Percentiles rank a stretch among this genome's conserved stretches.
Evolutionary conservation across 108 stramenopile genomes (phyloP).

Genomic region (Heterococcus sp.): DNA sequence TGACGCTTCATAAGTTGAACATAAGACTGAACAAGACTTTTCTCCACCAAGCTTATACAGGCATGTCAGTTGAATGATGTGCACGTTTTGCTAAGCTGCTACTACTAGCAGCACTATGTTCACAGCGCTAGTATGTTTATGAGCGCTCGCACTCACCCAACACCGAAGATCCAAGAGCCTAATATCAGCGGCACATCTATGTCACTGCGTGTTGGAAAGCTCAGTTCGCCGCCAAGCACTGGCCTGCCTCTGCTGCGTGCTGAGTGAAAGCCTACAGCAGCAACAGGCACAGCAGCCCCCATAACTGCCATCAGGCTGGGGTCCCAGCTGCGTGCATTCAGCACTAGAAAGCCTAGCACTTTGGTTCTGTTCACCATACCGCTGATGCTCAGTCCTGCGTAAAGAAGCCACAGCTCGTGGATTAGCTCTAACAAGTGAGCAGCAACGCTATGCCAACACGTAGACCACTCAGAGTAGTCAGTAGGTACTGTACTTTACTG

Average conservation of each 20-base stretch:
- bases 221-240: background rate
- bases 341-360: slow-evolving; percentile 21
- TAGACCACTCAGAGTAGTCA: too few species aligned
- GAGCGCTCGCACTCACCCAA: slow-evolving; percentile 6
- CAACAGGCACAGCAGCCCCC: background rate
- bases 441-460: too few species aligned
- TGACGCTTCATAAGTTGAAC: too few species aligned
- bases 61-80: too few species aligned
- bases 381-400: slow-evolving; percentile 5
- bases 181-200: slow-evolving; percentile 22
- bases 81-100: slow-evolving; percentile 4
- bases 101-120: slow-evolving; percentile 6
- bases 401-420: slow-evolving; percentile 10
- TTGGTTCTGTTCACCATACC: slow-evolving; percentile 24
- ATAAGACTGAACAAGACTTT: too few species aligned
- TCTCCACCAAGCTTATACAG: too few species aligned
- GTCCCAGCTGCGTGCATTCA: slow-evolving; percentile 8
- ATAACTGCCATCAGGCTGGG: slow-evolving; percentile 3
- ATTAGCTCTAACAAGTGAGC: too few species aligned
- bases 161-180: slow-evolving; percentile 27
- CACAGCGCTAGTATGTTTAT: slow-evolving; percentile 18
- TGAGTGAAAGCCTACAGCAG: background rate
- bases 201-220: background rate
- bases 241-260: slow-evolving; percentile 2
- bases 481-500: too few species aligned